Evolutionary conservation across 208 protist genomes (phyloP).

Genomic region (Trypanosoma brucei): DNA sequence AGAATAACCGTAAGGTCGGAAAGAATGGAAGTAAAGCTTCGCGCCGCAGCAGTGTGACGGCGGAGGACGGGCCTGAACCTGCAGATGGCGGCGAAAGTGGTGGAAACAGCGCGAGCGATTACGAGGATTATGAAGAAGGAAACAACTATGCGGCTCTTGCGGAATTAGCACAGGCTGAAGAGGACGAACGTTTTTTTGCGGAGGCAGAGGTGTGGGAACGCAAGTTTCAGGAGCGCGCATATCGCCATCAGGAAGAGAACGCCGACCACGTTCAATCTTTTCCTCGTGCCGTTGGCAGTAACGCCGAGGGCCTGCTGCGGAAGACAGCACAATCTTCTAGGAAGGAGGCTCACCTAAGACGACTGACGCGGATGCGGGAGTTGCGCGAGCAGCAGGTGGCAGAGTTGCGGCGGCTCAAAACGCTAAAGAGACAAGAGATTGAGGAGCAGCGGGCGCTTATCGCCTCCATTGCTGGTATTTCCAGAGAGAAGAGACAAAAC

Average conservation of each 20-base stretch:
- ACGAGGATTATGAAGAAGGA: conserved; percentile 23
- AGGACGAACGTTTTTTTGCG: conserved; percentile 80
- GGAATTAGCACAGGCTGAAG: conserved; percentile 69
- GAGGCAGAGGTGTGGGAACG: conserved; percentile 82
- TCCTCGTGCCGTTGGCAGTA: conserved; percentile 69
- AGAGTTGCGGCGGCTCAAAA: conserved; percentile 88
- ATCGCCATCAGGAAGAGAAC: conserved; percentile 74
- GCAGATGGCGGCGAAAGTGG: conserved; percentile 9
- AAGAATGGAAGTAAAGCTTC: not conserved
- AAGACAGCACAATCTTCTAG: conserved; percentile 40
- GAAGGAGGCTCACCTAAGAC: conserved; percentile 78
- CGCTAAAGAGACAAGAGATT: conserved; percentile 87
- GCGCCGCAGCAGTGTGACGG: not conserved
- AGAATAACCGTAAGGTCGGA: conserved; percentile 15
- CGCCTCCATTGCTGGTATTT: conserved; percentile 65
- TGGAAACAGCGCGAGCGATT: not conserved
- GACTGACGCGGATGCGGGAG: conserved; percentile 64
- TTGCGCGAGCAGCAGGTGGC: conserved; percentile 62
- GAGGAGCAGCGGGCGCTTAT: conserved; percentile 78
- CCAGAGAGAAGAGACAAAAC: conserved; percentile 10
- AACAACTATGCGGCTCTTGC: conserved; percentile 46
- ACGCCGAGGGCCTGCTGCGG: conserved; percentile 67
- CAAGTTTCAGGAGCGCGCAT: conserved; percentile 81
- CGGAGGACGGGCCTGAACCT: conserved; percentile 10
- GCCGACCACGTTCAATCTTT: conserved; percentile 64